Evolutionary conservation across 1,284 basidiomycete species (phyloP).

Genomic region (Ustilago hordei): DNA sequence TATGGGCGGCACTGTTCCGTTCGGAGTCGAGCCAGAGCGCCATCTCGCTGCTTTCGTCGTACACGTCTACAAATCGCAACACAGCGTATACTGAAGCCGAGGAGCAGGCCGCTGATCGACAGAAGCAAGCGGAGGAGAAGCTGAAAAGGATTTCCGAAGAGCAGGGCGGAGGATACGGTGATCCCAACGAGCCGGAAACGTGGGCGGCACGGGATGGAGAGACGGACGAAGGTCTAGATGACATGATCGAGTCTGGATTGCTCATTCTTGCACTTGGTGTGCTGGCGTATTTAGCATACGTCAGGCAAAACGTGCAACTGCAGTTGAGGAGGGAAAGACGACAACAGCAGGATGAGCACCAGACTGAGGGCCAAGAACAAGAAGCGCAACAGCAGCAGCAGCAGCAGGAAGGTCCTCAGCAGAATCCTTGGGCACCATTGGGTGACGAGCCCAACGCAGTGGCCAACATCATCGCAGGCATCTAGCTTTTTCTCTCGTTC

Average conservation of each 20-base stretch:
- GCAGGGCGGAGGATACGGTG: slow-evolving; percentile 48
- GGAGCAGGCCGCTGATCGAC: slow-evolving; percentile 39
- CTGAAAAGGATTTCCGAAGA: slow-evolving; percentile 19
- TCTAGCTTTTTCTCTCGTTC: slow-evolving; percentile 8
- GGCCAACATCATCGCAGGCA: slow-evolving; percentile 35
- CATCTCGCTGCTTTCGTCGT: slow-evolving; percentile 52
- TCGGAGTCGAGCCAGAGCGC: slow-evolving; percentile 56
- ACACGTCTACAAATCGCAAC: slow-evolving; percentile 30
- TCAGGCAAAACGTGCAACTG: slow-evolving; percentile 56
- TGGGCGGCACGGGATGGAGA: slow-evolving; percentile 39
- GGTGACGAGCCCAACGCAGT: slow-evolving; percentile 40
- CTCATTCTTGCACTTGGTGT: slow-evolving; percentile 57
- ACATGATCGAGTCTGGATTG: slow-evolving; percentile 60
- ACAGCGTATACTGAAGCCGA: slow-evolving; percentile 59
- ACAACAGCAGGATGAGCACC: slow-evolving; percentile 23
- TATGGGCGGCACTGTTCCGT: slow-evolving; percentile 74
- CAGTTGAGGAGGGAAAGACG: slow-evolving; percentile 51
- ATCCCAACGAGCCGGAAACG: slow-evolving; percentile 57
- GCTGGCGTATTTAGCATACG: slow-evolving; percentile 56
- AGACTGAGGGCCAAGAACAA: slow-evolving; percentile 3
- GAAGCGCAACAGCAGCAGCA: slow-evolving; percentile 3
- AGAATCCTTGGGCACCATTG: slow-evolving; percentile 37
- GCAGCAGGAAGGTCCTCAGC: slow-evolving; percentile 13
- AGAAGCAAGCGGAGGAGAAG: slow-evolving; percentile 34
- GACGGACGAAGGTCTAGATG: slow-evolving; percentile 50